Percentiles rank a stretch among this genome's conserved stretches.
These are phyloP conservation scores for Cryptococcus sp. DNA, from an alignment of 1,284 basidiomycete genomes.

Conservation along the genomic window DNA sequence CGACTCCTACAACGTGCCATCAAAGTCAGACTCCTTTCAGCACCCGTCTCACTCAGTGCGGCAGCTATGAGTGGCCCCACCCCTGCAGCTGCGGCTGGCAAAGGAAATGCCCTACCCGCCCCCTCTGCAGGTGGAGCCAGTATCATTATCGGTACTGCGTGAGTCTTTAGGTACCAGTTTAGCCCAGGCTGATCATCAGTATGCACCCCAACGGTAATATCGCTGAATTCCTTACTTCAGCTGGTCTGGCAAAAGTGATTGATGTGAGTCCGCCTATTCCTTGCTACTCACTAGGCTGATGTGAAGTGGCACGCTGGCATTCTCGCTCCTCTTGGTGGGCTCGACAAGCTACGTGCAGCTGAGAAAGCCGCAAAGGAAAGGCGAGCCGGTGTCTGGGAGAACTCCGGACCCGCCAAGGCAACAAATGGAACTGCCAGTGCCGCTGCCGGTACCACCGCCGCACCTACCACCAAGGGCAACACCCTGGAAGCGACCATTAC, in stretches of 20 bases:
- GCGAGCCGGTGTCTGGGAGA: conserved; percentile 72
- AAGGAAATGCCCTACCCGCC: conserved; percentile 24
- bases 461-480: conserved; percentile 50
- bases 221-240: conserved; percentile 78
- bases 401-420: conserved; percentile 47
- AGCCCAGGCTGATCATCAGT: conserved; percentile 34
- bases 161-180: conserved; percentile 9
- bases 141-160: conserved; percentile 83
- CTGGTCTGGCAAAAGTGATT: conserved; percentile 84
- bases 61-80: conserved; percentile 64
- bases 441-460: conserved; percentile 2
- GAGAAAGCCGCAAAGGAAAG: conserved; percentile 83
- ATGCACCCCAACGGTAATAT: conserved; percentile 92
- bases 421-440: conserved; percentile 15
- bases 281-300: conserved; percentile 7
- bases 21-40: conserved; percentile 78
- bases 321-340: conserved; percentile 70
- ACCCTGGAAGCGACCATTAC: conserved; percentile 78
- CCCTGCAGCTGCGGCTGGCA: conserved; percentile 55
- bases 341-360: conserved; percentile 78
- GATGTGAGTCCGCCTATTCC: conserved; percentile 60
- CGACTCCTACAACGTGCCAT: conserved; percentile 85
- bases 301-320: conserved; percentile 87
- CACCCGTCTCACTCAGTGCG: conserved; percentile 70
- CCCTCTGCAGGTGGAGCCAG: conserved; percentile 57